Percentiles rank a stretch among this genome's conserved stretches.
These are phyloP conservation scores for Suillus sp. DNA, from an alignment of 768 basidiomycete species.

Conservation along the genomic window DNA sequence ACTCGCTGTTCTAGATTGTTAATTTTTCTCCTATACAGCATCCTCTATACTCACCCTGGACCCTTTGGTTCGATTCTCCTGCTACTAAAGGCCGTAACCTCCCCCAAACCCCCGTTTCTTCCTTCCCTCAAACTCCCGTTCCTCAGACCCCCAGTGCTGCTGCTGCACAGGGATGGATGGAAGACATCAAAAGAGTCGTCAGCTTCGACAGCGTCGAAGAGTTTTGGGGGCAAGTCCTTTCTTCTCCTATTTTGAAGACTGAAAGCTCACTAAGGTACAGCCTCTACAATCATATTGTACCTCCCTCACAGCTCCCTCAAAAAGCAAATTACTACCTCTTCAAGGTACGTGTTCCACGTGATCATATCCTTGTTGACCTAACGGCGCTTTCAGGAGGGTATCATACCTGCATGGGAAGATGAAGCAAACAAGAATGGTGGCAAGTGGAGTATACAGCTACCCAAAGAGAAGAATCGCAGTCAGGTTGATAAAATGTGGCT, in stretches of 20 bases:
- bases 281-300: conserved; percentile 95
- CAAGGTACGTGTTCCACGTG: conserved; percentile 59
- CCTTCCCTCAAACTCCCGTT: conserved; percentile 74
- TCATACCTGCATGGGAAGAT: conserved; percentile 98
- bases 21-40: conserved; percentile 53
- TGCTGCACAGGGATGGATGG: conserved; percentile 94
- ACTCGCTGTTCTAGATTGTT: conserved; percentile 4
- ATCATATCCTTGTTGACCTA: conserved; percentile 7
- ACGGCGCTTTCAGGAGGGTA: conserved; percentile 66
- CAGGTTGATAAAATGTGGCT: conserved; percentile 97
- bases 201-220: conserved; percentile 97
- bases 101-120: conserved; percentile 79
- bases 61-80: conserved; percentile 97
- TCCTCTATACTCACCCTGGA: conserved; percentile 93
- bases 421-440: conserved; percentile 96
- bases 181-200: conserved; percentile 96
- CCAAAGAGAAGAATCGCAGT: conserved; percentile 87
- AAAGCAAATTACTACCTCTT: conserved; percentile 99
- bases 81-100: conserved; percentile 87
- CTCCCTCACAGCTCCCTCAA: conserved; percentile 87
- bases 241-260: conserved; percentile 4
- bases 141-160: conserved; percentile 71
- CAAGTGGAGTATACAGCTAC: conserved; percentile 98
- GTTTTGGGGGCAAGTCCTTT: conserved; percentile 87
- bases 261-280: conserved; percentile 42